Base-by-base conservation (phyloP, 225 moss, liverwort and hornwort genomes). In the Polytrichum formosum region DNA sequence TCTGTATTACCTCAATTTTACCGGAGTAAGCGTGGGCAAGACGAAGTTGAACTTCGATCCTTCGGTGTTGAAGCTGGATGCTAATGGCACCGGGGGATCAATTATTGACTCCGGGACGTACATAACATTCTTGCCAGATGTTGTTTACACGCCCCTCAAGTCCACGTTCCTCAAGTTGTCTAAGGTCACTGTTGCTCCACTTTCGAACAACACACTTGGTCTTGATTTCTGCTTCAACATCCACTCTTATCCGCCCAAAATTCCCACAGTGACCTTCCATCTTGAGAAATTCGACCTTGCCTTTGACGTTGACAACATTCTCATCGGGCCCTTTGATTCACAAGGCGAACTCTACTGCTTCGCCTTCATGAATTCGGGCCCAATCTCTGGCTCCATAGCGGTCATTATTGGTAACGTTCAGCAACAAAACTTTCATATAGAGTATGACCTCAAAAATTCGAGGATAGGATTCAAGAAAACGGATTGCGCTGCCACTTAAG, bases 371-470 rank as follows among this genome's bases (percentile, higher is more conserved):
- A 63, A 71, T 8, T 7, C 61, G 1, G 71, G 71, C 22, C 46
- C 71, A 5, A 35, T 63, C 13, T 6, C 21, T 13, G 61, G 61
- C 0, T 33, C 23, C 25, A 63, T 71, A 25, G 30, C 37, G 18
- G 71, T 71, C 4, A 62, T 71, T 30, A 53, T 71, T 16, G 71
- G 63, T 18, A 63, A 63, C 35, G 22, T 35, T 63, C 61, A 71
- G 35, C 61, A 71, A 26, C 63, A 93, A 61, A 89, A 89, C 26
- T 91, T 90, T 10, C 84, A 74, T 20, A 80, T 93, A 67, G 90
- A 93, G 69, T 93, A 87, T 55, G 93, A 93, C 70, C 63, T 89
- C 17, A 74, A 55, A 5, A 91, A 89, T 30, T 67, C 75, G 19
- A 75, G 81, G 35, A 76, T 93, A n/a, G 93, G 91, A 64, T 86